Base-by-base conservation (phyloP, 352 stramenopile species). In the Halophytophthora polymorphica region DNA sequence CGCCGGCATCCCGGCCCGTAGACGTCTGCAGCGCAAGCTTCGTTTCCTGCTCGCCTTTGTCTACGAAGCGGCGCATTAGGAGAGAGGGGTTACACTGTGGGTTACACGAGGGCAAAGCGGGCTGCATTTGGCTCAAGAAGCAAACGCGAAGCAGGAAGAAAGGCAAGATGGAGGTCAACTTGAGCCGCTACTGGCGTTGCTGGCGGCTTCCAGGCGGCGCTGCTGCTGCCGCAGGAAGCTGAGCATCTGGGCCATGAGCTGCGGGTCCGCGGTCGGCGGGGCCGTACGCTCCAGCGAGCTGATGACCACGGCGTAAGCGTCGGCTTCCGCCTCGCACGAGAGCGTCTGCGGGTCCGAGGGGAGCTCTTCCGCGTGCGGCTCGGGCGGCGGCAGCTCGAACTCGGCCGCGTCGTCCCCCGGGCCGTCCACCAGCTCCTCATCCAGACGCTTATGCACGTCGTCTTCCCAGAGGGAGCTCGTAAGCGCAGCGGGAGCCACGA, bases 161-260 rank as follows among this genome's bases (percentile, higher is more conserved):
- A n/a, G n/a, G n/a, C n/a, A n/a, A n/a, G n/a, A n/a, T n/a, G n/a
- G n/a, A n/a, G n/a, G n/a, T n/a, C n/a, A n/a, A n/a, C n/a, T n/a
- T n/a, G n/a, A n/a, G n/a, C n/a, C n/a, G n/a, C n/a, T n/a, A n/a
- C n/a, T 78, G 33, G 81, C 80, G 40, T 83, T 90, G 58, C 81
- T 90, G 45, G 81, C 83, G 45, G 87, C 89, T 70, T 92, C 82
- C 41, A 94, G 88, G 35, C 83, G 83, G 31, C 92, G 70, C 62
- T 92, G 83, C 59, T 94, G 90, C 67, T 94, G 92, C 66, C 92
- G 92, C 7, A 94, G 64, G 53, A 89, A 89, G 34, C 90, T 77
- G 33, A 94, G 81, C 36, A 94, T 79, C 44, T 66, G 86, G 34
- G 83, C 59, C 42, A 92, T 55, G 53, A 89, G 76, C 56, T 70